phyloP scores from a whole-genome alignment of 331 rosid species.

The Quercus phellos region DNA sequence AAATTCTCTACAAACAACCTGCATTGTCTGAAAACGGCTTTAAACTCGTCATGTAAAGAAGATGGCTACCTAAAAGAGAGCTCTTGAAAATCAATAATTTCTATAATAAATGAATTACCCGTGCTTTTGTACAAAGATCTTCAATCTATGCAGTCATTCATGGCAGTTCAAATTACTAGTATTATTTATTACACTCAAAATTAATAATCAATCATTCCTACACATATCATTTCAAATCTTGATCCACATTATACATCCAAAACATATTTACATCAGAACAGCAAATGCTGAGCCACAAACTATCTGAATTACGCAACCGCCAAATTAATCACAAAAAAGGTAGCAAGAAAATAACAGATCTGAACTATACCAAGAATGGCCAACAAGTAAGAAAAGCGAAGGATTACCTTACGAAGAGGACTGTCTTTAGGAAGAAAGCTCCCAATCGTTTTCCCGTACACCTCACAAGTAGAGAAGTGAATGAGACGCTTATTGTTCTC shows the following conservation, averaged over 20 bases:
- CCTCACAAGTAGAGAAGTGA: constrained; percentile 97
- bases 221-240: not conserved
- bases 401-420: constrained; percentile 74
- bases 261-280: not conserved
- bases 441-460: constrained; percentile 92
- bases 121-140: not conserved
- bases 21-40: not conserved
- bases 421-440: constrained; percentile 89
- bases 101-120: not conserved
- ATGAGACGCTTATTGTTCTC: constrained; percentile 84
- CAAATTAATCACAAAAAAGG: not conserved
- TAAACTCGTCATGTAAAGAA: not conserved
- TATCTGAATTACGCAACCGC: not conserved
- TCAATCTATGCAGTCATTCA: not conserved
- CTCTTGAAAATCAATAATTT: not conserved
- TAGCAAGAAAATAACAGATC: constrained; percentile 30
- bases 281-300: not conserved
- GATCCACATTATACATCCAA: not conserved
- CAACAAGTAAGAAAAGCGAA: constrained; percentile 12
- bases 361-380: not conserved
- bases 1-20: not conserved
- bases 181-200: not conserved
- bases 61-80: not conserved
- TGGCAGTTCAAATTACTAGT: not conserved
- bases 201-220: not conserved